Base-by-base conservation (phyloP, 768 basidiomycete genomes). In the Neoboletus magnificus region DNA sequence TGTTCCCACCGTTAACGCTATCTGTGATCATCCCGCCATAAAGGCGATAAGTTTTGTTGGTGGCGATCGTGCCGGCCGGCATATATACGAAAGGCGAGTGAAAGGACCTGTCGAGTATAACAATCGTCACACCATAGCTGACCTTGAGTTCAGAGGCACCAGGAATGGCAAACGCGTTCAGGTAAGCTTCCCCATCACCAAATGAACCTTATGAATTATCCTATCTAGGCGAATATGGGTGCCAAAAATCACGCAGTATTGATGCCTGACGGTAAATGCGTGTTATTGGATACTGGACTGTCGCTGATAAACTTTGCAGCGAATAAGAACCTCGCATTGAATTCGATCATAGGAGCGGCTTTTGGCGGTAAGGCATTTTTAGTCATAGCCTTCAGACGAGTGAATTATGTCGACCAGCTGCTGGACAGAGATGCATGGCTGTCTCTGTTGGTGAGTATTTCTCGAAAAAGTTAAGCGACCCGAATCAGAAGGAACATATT, bases 381-480 rank as follows among this genome's bases (percentile, higher is more conserved):
- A 59, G 39, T 71, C 66, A 35, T 61, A 52, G 8, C 60, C 66
- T 55, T 20, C 46, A 49, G 37, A 30, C 52, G 41, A n/a, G 63
- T 67, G 20, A 69, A 68, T 52, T 41, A 13, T 69, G 58, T 60
- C 36, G 25, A 39, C 59, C 66, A 82, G 96, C 96, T 60, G 96
- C 96, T 30, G 96, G 96, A 13, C 96, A 98, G 71, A 83, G 97
- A 54, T 98, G 95, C 75, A 98, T 97, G 95, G 95, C 93, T 13
- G 75, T 96, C 41, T 96, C 93, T 13, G 93, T 95, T 32, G 89
- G 92, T 89, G 59, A 65, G 85, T 60, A 25, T 27, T 39, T 41
- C 10, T 48, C 13, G 10, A 16, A 27, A 37, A 18, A 43, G 9
- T 40, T 5, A 4, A 27, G 10, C 33, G 18, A 42, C 25, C 25